Evolutionary conservation across 352 stramenopile genomes (phyloP).

Genomic region (Phytophthora melonis): DNA sequence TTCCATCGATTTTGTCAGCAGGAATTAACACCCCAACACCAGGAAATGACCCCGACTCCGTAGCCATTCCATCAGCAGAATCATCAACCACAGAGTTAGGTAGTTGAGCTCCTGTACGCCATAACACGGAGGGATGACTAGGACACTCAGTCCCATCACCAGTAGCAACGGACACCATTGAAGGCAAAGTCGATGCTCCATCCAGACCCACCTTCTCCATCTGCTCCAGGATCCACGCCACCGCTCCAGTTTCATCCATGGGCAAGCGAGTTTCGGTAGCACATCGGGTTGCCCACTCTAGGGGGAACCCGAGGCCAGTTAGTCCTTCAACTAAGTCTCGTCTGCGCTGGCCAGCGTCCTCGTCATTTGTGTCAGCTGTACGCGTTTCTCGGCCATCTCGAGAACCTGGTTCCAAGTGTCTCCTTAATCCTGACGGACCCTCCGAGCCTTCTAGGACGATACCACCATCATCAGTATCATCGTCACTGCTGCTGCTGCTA

Average conservation of each 20-base stretch:
- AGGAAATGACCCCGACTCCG: background rate
- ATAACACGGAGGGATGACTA: conserved; percentile 2
- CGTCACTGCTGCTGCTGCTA: conserved; percentile 30
- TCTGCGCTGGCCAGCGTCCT: conserved; percentile 30
- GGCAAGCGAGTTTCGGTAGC: conserved; percentile 56
- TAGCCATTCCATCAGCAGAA: conserved; percentile 22
- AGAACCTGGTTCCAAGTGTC: background rate
- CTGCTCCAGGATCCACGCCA: conserved; percentile 92
- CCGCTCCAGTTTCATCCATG: conserved; percentile 72
- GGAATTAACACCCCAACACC: background rate
- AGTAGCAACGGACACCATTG: background rate
- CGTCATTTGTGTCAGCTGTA: conserved; percentile 19
- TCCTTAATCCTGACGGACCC: background rate
- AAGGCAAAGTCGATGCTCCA: conserved; percentile 5
- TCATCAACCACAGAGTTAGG: conserved; percentile 24
- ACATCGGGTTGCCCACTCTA: conserved; percentile 79
- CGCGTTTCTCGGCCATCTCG: conserved; percentile 14
- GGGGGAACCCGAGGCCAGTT: conserved; percentile 84
- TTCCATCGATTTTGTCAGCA: background rate
- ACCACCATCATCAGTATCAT: conserved; percentile 34
- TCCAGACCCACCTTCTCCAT: conserved; percentile 79
- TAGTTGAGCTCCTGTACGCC: conserved; percentile 17
- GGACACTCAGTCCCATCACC: conserved; percentile 7
- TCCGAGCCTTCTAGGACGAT: conserved; percentile 17
- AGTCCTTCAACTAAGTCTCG: conserved; percentile 80